Evolutionary conservation across 257 asterid species (phyloP).

Genomic region (Solanum boliviense): DNA sequence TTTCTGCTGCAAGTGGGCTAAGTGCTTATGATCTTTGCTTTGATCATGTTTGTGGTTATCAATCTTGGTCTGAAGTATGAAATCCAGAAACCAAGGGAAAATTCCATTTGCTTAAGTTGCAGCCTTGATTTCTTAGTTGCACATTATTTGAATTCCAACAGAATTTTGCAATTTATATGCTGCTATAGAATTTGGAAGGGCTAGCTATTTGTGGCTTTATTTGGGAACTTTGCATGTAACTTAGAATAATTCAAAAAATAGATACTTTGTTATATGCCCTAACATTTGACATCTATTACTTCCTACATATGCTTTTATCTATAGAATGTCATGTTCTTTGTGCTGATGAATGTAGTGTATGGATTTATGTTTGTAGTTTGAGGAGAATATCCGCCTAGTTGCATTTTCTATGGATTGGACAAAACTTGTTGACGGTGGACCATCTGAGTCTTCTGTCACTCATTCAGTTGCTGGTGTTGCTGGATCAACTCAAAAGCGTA

Average conservation of each 20-base stretch:
- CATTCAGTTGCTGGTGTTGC: constrained; percentile 33
- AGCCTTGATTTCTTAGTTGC: not conserved
- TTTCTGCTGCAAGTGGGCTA: not conserved
- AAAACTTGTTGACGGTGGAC: constrained; percentile 45
- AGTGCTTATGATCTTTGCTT: constrained; percentile 1
- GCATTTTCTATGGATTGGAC: constrained; percentile 74
- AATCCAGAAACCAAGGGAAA: not conserved
- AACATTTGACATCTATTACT: not conserved
- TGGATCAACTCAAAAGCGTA: constrained; percentile 60
- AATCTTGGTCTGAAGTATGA: not conserved
- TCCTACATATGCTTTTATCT: not conserved
- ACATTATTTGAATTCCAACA: not conserved
- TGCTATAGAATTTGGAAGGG: not conserved
- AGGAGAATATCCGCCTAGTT: constrained; percentile 57
- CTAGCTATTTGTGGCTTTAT: not conserved
- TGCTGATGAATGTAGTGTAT: constrained; percentile 12
- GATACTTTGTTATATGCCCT: not conserved
- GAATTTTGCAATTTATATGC: not conserved
- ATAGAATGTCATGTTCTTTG: not conserved
- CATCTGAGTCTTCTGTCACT: constrained; percentile 36
- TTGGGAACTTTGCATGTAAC: not conserved
- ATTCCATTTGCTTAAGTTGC: not conserved
- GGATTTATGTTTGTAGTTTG: constrained; percentile 43
- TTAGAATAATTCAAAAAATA: not conserved
- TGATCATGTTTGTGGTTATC: constrained; percentile 7